Conservation (phyloP, 305 asterid genomes). For the Coffea humblotiana region DNA sequence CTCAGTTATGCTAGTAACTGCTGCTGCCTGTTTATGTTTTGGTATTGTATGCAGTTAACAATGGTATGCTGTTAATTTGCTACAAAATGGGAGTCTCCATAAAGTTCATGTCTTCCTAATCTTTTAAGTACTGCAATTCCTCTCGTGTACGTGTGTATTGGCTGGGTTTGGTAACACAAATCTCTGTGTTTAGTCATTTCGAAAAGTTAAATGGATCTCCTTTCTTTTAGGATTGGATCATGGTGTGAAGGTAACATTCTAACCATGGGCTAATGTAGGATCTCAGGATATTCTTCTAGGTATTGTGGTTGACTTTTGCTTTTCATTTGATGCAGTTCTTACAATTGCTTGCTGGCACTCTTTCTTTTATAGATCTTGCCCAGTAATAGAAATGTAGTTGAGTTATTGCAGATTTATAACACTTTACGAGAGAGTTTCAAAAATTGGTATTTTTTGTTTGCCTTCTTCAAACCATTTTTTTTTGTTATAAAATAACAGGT, state of each 20-base stretch:
- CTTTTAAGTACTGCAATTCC: neutral
- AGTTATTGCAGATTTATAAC: neutral
- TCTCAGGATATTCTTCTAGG: neutral
- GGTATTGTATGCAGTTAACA: neutral
- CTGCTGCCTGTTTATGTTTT: neutral
- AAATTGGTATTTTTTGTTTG: neutral
- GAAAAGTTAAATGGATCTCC: neutral
- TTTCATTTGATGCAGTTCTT: neutral
- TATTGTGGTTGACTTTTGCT: neutral
- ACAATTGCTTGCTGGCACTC: neutral
- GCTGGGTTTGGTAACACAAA: neutral
- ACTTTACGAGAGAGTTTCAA: neutral
- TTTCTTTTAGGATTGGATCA: neutral
- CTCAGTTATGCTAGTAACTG: neutral
- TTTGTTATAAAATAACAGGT: slow-evolving; percentile 53
- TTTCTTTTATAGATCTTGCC: neutral
- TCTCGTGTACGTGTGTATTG: neutral
- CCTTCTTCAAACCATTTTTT: neutral
- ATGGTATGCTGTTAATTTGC: too few relatives aligned
- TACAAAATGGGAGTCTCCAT: neutral
- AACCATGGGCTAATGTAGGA: neutral
- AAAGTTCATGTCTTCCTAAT: too few relatives aligned
- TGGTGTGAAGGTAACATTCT: neutral
- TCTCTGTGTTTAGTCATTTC: neutral
- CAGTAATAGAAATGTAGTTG: neutral